These are phyloP conservation scores for Zygosaccharomyces rouxii DNA, from an alignment of 805 yeast species.

Conservation along the genomic window DNA sequence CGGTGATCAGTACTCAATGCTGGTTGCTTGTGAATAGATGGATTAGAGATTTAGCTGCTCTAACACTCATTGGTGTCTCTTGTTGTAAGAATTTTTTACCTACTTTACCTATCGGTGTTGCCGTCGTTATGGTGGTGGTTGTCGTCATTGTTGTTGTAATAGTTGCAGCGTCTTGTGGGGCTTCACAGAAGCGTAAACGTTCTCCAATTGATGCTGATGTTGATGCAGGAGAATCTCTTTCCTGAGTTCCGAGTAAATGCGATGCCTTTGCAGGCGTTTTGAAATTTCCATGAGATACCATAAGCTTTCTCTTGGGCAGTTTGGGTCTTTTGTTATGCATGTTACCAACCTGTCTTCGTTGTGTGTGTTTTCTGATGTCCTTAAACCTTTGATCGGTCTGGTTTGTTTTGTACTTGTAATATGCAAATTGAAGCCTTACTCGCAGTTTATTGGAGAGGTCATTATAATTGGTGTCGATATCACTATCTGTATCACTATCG, in stretches of 20 bases:
- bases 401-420: constrained; percentile 48
- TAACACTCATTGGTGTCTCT: constrained; percentile 34
- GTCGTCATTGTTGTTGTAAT: constrained; percentile 3
- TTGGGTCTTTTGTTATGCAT: neutral
- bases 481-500: neutral
- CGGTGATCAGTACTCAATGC: neutral
- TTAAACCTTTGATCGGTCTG: constrained; percentile 34
- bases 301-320: constrained; percentile 19
- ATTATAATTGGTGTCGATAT: constrained; percentile 8
- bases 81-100: constrained; percentile 11
- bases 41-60: constrained; percentile 35
- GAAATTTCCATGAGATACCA: constrained; percentile 30
- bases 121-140: constrained; percentile 4
- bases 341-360: neutral
- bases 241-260: constrained; percentile 1
- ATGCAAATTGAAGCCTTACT: constrained; percentile 47
- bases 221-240: constrained; percentile 1
- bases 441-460: constrained; percentile 37
- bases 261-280: constrained; percentile 21
- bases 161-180: constrained; percentile 6
- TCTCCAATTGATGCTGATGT: constrained; percentile 1
- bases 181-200: constrained; percentile 1
- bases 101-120: constrained; percentile 13
- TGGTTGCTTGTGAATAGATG: constrained; percentile 31
- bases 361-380: constrained; percentile 15